A percentile compares a stretch with the other conserved stretches of the same genome.
These are phyloP conservation scores for Forsythia suspensa DNA, from an alignment of 257 asterid species.

Conservation along the genomic window DNA sequence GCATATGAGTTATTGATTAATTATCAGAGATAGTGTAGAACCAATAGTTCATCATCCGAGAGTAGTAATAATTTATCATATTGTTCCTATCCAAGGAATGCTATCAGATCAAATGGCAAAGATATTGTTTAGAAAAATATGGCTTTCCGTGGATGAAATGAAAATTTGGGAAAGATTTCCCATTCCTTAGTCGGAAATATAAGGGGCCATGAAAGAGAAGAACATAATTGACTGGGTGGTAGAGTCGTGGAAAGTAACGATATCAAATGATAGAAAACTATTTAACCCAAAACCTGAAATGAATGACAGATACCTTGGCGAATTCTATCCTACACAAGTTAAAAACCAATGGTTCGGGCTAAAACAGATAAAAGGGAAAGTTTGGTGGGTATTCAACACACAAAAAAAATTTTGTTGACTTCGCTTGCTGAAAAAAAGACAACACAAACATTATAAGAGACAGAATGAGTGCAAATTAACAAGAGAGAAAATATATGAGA, in stretches of 20 bases:
- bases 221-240: not conserved
- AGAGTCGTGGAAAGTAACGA: not conserved
- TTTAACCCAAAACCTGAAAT: slow-evolving; percentile 1
- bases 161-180: too few relatives aligned
- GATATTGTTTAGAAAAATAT: too few relatives aligned
- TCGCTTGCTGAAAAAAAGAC: not conserved
- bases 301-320: not conserved
- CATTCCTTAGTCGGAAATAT: not conserved
- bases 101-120: not conserved
- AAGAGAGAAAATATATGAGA: not conserved
- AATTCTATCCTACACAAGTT: not conserved
- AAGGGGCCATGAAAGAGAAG: not conserved
- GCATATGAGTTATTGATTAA: not conserved
- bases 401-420: not conserved
- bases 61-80: not conserved
- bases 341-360: not conserved
- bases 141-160: too few relatives aligned
- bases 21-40: not conserved
- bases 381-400: not conserved
- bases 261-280: not conserved
- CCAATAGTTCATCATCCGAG: not conserved
- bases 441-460: not conserved
- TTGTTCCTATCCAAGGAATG: not conserved
- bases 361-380: not conserved
- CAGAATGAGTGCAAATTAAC: not conserved